A percentile compares a stretch with the other conserved stretches of the same genome.
These are phyloP conservation scores for Ophiostoma novo-ulmi DNA, from an alignment of 2,329 filamentous ascomycete genomes.

Conservation along the genomic window DNA sequence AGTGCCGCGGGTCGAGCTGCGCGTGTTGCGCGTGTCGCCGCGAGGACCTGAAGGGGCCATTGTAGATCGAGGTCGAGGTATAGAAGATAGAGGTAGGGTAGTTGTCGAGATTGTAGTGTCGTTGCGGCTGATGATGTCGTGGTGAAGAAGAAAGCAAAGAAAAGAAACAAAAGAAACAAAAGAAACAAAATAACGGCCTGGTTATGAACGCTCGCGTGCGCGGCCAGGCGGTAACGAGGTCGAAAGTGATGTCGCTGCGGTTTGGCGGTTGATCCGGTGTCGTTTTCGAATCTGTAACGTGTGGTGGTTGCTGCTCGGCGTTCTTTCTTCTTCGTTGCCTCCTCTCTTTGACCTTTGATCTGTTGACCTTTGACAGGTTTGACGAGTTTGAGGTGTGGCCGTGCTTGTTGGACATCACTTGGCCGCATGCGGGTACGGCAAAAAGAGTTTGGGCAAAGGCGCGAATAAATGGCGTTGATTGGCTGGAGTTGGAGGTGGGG, in stretches of 20 bases:
- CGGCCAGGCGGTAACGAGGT: background rate
- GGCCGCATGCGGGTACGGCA: slow-evolving; percentile 9
- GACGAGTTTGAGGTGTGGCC: background rate
- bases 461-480: slow-evolving; percentile 9
- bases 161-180: background rate
- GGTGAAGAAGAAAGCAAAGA: background rate
- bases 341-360: background rate
- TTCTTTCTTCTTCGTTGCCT: background rate
- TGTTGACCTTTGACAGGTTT: background rate
- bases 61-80: background rate
- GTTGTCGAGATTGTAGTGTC: background rate
- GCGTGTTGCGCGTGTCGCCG: slow-evolving; percentile 25
- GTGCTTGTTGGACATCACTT: background rate
- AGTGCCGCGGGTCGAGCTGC: slow-evolving; percentile 24
- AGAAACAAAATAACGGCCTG: background rate
- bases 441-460: slow-evolving; percentile 1
- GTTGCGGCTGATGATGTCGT: background rate
- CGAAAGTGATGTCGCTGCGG: background rate
- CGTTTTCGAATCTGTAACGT: background rate
- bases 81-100: too few relatives aligned
- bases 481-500: background rate
- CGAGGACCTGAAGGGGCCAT: slow-evolving; percentile 35
- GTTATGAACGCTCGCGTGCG: background rate
- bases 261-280: background rate
- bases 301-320: background rate